Evolutionary conservation across 208 protist species (phyloP), one percentile per base, ranked within the genome.

Genomic region (Leishmania gerbilli): DNA sequence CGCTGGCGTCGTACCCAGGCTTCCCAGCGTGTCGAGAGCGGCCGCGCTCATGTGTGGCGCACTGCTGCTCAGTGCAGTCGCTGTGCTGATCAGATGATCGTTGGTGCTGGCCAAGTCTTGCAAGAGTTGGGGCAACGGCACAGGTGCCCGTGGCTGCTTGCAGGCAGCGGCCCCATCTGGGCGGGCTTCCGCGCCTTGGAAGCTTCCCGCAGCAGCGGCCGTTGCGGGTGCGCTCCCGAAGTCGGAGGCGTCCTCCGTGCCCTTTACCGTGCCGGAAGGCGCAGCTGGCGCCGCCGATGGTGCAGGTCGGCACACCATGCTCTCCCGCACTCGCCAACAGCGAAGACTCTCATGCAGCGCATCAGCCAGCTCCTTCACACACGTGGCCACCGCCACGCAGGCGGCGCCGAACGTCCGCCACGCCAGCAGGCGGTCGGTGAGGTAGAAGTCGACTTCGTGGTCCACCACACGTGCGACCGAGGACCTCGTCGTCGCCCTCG

Each of bases 351-450:
- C 76, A 21, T 81, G 75, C 60, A 97, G 60, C 51, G 77, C 83
- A 7, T 88, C 80, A 1, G 86, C 81, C 78, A 97, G 82, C 86
- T 96, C 92, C 60, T 84, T 77, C 79, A 97, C 92, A 72, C 86
- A 94, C 11, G 77, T 45, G 13, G 89, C 82, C 17, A 97, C 89
- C 21, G 76, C 87, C 3, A 89, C 88, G 69, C 95, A 97, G 34
- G 84, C 95, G 1, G 77, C 67, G 40, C 90, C 91, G 67, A 96
- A 96, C 1, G 91, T 95, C 45, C 88, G 90, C 88, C 90, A 92
- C n/a, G 86, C 60, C 65, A 97, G 90, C 45, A 95, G 80, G 27
- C 85, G 74, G 15, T 96, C 90, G 34, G 82, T 93, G 79, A 96
- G 79, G 76, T 89, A 93, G 77, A 97, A 96, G 76, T 96, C 89